Evolutionary conservation across 345 rosid species (phyloP).

Genomic region (Arabis hirsuta): DNA sequence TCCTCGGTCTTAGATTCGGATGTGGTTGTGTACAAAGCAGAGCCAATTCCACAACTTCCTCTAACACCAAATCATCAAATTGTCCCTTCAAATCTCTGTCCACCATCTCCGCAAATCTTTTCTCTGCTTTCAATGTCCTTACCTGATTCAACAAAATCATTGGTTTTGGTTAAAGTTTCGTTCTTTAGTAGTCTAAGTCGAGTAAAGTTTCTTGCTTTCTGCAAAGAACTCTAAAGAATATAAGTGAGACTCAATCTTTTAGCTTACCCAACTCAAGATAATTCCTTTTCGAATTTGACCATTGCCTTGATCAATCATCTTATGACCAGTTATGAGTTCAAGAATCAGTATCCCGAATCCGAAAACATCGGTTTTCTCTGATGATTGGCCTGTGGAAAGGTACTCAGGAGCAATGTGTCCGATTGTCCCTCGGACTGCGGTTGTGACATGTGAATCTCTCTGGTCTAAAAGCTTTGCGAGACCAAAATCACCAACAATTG

Average conservation of each 20-base stretch:
- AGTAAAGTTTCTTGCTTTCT: conserved; percentile 13
- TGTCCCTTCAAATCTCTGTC: conserved; percentile 82
- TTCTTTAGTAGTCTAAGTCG: background rate
- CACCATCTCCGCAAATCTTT: conserved; percentile 65
- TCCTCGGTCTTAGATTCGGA: conserved; percentile 75
- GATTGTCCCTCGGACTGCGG: conserved; percentile 93
- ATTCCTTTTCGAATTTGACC: conserved; percentile 90
- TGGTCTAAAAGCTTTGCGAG: conserved; percentile 86
- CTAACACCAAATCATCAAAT: conserved; percentile 67
- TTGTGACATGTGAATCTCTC: conserved; percentile 89
- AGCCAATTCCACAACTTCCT: conserved; percentile 70
- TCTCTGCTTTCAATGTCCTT: conserved; percentile 73
- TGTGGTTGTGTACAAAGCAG: conserved; percentile 76
- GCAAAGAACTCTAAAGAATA: background rate
- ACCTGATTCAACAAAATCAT: conserved; percentile 53
- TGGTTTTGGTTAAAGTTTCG: conserved; percentile 4
- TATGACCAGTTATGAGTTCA: conserved; percentile 96
- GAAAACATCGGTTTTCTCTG: conserved; percentile 92
- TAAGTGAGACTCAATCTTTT: conserved; percentile 1
- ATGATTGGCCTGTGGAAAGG: conserved; percentile 96
- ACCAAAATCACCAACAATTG: conserved; percentile 95
- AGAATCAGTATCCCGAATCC: conserved; percentile 92
- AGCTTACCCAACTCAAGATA: conserved; percentile 82
- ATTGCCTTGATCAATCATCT: conserved; percentile 80
- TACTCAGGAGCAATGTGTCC: conserved; percentile 98